A percentile compares a stretch with the other conserved stretches of the same genome.
Evolutionary conservation across 225 moss, liverwort and hornwort genomes (phyloP).

Genomic region (Bryoerythrophyllum caledonicum): DNA sequence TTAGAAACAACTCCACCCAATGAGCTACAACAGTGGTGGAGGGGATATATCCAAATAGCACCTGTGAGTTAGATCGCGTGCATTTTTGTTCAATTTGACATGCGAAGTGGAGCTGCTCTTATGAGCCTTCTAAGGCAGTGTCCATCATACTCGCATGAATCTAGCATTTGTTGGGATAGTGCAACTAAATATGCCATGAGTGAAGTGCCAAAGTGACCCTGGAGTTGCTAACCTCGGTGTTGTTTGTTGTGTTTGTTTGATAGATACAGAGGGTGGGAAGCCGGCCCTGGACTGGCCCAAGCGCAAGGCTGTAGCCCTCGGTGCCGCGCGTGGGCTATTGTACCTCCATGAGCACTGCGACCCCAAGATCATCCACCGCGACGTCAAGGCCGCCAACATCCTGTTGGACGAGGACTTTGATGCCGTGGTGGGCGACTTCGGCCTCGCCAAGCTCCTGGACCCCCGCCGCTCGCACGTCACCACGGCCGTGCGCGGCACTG

Average conservation of each 20-base stretch:
- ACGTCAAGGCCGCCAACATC: slow-evolving; percentile 36
- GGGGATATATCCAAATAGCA: no score
- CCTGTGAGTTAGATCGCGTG: no score
- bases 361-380: slow-evolving; percentile 72
- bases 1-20: no score
- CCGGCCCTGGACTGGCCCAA: slow-evolving; percentile 61
- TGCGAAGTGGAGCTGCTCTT: no score
- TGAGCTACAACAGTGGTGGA: no score
- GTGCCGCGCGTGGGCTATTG: slow-evolving; percentile 23
- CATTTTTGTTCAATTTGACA: no score
- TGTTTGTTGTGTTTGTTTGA: not conserved
- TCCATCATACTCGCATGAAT: no score
- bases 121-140: no score
- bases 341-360: slow-evolving; percentile 73
- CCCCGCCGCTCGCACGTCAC: slow-evolving; percentile 27
- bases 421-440: slow-evolving; percentile 33
- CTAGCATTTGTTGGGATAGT: no score
- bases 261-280: slow-evolving; percentile 46
- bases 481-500: slow-evolving; percentile 33
- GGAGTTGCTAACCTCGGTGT: not conserved
- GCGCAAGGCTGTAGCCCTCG: slow-evolving; percentile 27
- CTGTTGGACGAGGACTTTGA: slow-evolving; percentile 33
- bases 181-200: no score
- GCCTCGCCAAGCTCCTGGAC: slow-evolving; percentile 36
- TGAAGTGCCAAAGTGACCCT: no score